A percentile compares a stretch with the other conserved stretches of the same genome.
These are phyloP conservation scores for Candida dendrica DNA, from an alignment of 805 yeast species.

Conservation along the genomic window DNA sequence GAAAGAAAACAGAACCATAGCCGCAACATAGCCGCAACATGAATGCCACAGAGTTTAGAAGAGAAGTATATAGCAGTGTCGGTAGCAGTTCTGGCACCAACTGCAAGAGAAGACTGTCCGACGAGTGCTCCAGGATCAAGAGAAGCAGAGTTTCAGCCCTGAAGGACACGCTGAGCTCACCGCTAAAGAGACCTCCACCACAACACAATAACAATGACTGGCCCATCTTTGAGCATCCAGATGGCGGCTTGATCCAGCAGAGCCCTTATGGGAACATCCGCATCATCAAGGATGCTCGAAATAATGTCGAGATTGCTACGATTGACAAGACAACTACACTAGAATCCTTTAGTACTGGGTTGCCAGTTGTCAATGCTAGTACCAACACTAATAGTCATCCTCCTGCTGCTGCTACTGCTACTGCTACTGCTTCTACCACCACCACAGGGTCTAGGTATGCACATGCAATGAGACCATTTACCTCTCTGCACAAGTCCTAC, in stretches of 20 bases:
- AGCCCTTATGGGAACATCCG: constrained; percentile 19
- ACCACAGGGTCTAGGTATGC: too few species aligned
- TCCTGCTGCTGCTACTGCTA: too few species aligned
- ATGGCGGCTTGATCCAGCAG: constrained; percentile 17
- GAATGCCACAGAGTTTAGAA: not conserved
- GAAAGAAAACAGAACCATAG: too few species aligned
- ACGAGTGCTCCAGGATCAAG: constrained; percentile 23
- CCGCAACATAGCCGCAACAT: not conserved
- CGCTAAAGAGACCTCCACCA: not conserved
- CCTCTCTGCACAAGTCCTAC: not conserved
- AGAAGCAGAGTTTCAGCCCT: constrained; percentile 14
- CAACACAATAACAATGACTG: constrained; percentile 6
- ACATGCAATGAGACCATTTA: not conserved
- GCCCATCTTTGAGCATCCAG: constrained; percentile 19
- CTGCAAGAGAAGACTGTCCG: constrained; percentile 27
- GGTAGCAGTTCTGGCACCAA: not conserved
- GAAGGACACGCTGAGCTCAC: constrained; percentile 1
- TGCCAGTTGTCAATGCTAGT: not conserved
- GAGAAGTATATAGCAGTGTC: not conserved
- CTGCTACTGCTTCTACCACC: too few species aligned
- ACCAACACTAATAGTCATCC: not conserved
- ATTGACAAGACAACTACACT: constrained; percentile 12
- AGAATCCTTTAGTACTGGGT: constrained; percentile 5
- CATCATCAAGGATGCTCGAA: constrained; percentile 7
- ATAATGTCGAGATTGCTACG: constrained; percentile 12